Base-by-base conservation (phyloP, 2,329 filamentous ascomycete species). In the Epichloe gansuensis region DNA sequence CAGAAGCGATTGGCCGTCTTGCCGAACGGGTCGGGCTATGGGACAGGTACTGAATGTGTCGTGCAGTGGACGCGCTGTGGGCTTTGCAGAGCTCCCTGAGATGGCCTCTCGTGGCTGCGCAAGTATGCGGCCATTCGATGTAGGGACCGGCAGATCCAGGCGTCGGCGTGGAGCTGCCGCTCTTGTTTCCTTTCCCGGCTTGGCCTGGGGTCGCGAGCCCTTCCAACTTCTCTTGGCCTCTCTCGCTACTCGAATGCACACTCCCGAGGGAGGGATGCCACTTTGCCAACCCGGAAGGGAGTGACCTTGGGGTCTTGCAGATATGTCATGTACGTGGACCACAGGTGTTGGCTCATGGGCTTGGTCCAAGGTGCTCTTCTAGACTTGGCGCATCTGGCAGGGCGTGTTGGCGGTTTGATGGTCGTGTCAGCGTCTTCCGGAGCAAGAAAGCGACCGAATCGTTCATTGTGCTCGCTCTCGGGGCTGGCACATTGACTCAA, bases 171-270 rank as follows among this genome's bases (percentile, higher is more conserved):
- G 67, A 71, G 61, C 76, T 80, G 21, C 76, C 74, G 60, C 75
- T 81, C 61, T 74, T 74, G 50, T 57, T 57, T 15, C 67, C 66
- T 21, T 15, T 17, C 67, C 66, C 17, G 61, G 54, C 42, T 59
- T 59, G 12, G 49, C 57, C 51, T 69, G 65, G 6, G 68, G 60
- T 56, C 75, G 81, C 3, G 78, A 74, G 1, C 81, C 81, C 62
- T 80, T 84, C 82, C 82, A 86, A 60, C 77, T 84, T 61, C 78
- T 72, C 67, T 78, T 83, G 21, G 82, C 77, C 60, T 83, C 80
- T 56, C 82, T 74, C n/a, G 82, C 78, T 41, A 86, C 82, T 46
- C 82, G 78, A 60, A 77, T 64, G 60, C 80, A 83, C 9, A 85
- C 81, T 15, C 82, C 82, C 44, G 81, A 73, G 3, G 82, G 82